Evolutionary conservation across 768 basidiomycete genomes (phyloP).

Genomic region (Rhizopogon vinicolor): DNA sequence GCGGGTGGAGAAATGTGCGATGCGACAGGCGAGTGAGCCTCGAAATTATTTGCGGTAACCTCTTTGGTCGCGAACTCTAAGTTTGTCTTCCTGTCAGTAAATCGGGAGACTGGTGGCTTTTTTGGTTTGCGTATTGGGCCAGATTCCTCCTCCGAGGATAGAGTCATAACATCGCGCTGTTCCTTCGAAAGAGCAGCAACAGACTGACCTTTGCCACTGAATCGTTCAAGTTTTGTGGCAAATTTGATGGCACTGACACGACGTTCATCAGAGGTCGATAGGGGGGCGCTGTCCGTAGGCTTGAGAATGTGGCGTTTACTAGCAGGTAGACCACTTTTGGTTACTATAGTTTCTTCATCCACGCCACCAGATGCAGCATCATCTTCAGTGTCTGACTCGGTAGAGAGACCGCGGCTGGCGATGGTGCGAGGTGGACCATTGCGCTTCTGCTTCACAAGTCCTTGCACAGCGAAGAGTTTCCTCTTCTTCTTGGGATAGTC

Average conservation of each 20-base stretch:
- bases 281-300: constrained; percentile 8
- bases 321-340: neutral
- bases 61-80: neutral
- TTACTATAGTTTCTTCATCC: neutral
- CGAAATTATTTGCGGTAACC: neutral
- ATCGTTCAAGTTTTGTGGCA: neutral
- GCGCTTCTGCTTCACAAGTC: neutral
- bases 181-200: neutral
- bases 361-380: neutral
- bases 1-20: neutral
- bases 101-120: neutral
- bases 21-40: neutral
- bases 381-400: constrained; percentile 6
- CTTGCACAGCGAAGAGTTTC: neutral
- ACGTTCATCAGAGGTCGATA: neutral
- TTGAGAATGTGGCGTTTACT: constrained; percentile 5
- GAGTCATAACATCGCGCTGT: neutral
- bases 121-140: neutral
- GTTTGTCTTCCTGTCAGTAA: neutral
- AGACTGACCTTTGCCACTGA: neutral
- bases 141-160: neutral
- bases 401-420: neutral
- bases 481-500: neutral
- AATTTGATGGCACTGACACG: neutral
- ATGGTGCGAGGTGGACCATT: neutral